phyloP scores from a whole-genome alignment of 2,329 filamentous ascomycete genomes.

The Gnomoniopsis sp. region DNA sequence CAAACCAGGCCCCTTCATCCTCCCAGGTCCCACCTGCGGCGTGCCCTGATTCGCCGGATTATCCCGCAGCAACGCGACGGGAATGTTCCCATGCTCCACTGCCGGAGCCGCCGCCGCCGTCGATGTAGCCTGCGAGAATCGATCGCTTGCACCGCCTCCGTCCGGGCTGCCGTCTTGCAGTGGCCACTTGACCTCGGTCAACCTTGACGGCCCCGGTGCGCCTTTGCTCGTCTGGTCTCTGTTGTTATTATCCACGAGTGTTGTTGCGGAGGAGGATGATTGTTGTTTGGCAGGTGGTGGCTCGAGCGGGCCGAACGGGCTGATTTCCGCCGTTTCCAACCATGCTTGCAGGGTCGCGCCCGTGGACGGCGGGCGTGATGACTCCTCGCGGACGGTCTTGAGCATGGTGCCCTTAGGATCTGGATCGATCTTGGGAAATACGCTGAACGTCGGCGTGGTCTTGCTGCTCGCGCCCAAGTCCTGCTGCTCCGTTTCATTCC shows the following conservation, averaged over 20 bases:
- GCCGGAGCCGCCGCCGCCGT: background rate
- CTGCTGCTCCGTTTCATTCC: background rate
- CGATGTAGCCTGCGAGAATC: background rate
- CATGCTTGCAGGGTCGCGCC: slow-evolving; percentile 29
- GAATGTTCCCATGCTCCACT: background rate
- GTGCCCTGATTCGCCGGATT: background rate
- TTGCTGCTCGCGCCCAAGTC: background rate
- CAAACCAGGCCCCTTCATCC: slow-evolving; percentile 2
- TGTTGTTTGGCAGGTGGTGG: background rate
- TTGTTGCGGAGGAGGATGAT: background rate
- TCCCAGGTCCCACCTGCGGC: background rate
- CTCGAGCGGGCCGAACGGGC: slow-evolving; percentile 31
- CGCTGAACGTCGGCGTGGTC: slow-evolving; percentile 2
- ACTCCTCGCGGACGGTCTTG: slow-evolving; percentile 3
- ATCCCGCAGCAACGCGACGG: background rate
- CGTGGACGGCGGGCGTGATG: background rate
- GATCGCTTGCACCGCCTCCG: background rate
- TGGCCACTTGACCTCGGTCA: slow-evolving; percentile 13
- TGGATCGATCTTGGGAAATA: slow-evolving; percentile 9
- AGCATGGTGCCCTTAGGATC: background rate
- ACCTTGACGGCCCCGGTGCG: background rate
- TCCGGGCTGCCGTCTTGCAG: background rate
- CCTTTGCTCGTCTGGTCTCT: background rate
- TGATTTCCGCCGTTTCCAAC: slow-evolving; percentile 31
- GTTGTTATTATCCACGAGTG: background rate